A percentile compares a stretch with the other conserved stretches of the same genome.
These are phyloP conservation scores for Aureoboletus auriporus DNA, from an alignment of 768 basidiomycete genomes.

Conservation along the genomic window DNA sequence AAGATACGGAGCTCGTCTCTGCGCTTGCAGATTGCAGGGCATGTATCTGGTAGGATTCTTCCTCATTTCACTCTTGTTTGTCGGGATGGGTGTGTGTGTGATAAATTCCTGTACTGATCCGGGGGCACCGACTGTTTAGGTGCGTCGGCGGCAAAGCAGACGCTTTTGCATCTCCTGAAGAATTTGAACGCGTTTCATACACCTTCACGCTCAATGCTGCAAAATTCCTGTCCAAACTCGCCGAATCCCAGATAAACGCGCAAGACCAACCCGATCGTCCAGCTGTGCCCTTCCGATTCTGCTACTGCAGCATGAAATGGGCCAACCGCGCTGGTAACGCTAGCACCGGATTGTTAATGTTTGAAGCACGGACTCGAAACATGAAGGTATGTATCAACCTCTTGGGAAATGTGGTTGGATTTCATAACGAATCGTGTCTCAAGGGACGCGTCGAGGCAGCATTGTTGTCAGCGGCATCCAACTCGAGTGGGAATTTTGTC, in stretches of 20 bases:
- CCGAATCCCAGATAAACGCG: slow-evolving; percentile 1
- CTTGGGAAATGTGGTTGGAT: too few relatives aligned
- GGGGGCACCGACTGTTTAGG: slow-evolving; percentile 7
- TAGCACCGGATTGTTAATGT: slow-evolving; percentile 8
- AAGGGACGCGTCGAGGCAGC: slow-evolving; percentile 22
- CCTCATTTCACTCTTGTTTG: neutral
- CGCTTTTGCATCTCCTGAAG: slow-evolving; percentile 18
- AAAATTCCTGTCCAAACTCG: slow-evolving; percentile 18
- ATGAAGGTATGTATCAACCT: slow-evolving; percentile 19
- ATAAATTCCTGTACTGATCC: too few relatives aligned
- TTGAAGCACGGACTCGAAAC: slow-evolving; percentile 17
- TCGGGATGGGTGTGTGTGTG: too few relatives aligned
- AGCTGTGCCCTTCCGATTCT: slow-evolving; percentile 19
- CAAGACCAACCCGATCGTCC: neutral
- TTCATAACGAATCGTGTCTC: neutral
- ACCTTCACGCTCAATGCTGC: slow-evolving; percentile 23
- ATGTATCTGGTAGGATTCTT: slow-evolving; percentile 19
- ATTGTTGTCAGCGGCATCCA: slow-evolving; percentile 12
- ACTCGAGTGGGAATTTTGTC: slow-evolving; percentile 9
- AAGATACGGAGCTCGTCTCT: slow-evolving; percentile 20
- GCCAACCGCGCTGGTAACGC: slow-evolving; percentile 16
- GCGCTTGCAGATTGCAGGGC: slow-evolving; percentile 20
- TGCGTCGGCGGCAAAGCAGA: slow-evolving; percentile 24
- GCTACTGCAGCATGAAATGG: slow-evolving; percentile 25
- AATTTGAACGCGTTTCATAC: slow-evolving; percentile 24